phyloP scores from a whole-genome alignment of 2,329 filamentous ascomycete genomes.

The Paecilomyces fulvus region DNA sequence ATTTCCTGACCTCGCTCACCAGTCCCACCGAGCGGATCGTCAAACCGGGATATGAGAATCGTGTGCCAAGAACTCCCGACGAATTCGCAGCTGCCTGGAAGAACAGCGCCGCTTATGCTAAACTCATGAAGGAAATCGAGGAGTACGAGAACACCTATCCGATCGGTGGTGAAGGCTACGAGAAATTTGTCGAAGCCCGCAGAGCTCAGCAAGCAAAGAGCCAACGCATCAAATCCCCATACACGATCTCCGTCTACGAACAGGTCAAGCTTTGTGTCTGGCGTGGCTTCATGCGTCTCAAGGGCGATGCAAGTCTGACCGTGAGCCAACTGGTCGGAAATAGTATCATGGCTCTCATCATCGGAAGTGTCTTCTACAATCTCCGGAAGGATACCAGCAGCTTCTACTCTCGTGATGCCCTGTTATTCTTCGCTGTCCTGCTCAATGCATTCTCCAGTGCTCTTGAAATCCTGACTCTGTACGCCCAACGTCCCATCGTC shows the following conservation, averaged over 20 bases:
- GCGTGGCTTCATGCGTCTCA: conserved; percentile 67
- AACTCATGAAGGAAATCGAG: conserved; percentile 33
- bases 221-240: conserved; percentile 51
- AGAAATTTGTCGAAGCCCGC: neutral
- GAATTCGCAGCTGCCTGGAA: conserved; percentile 55
- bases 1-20: conserved; percentile 59
- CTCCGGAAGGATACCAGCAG: conserved; percentile 54
- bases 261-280: conserved; percentile 71
- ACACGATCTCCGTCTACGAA: conserved; percentile 57
- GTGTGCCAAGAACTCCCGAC: conserved; percentile 58
- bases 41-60: conserved; percentile 50
- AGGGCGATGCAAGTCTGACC: conserved; percentile 58
- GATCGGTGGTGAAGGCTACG: neutral
- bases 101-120: conserved; percentile 39
- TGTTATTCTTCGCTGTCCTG: conserved; percentile 77
- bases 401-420: conserved; percentile 67
- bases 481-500: conserved; percentile 81
- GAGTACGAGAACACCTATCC: conserved; percentile 29
- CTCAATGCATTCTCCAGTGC: conserved; percentile 74
- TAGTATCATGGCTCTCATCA: conserved; percentile 60
- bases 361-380: conserved; percentile 72
- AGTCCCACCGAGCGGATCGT: conserved; percentile 50
- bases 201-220: neutral
- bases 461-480: conserved; percentile 75
- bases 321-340: neutral